Evolutionary conservation across 2,329 filamentous ascomycete species (phyloP), one percentile per base, ranked within the genome.

Genomic region (Aplosporella prunicola): DNA sequence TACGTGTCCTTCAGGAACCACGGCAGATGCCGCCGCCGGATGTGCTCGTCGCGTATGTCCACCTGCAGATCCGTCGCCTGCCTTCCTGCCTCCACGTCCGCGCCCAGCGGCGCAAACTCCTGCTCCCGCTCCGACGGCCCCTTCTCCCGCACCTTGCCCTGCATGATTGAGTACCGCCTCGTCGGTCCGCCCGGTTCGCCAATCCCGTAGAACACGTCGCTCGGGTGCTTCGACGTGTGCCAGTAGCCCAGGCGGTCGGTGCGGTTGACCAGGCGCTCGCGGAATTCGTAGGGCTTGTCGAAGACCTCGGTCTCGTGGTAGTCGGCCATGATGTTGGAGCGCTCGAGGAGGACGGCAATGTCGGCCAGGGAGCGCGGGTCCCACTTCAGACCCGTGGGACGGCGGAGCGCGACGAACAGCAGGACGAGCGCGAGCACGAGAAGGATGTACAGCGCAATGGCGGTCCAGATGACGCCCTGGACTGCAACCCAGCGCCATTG

Each of bases 181-280:
- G 57, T 69, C 51, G 57, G 57, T 15, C 63, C 66, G 27, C 76
- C 71, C 35, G 72, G 68, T 43, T 79, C 73, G n/a, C 84, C 86
- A 39, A 93, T 74, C 2, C 78, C 77, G 53, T 93, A 87, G 68
- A 91, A 93, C 17, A 86, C 66, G 14, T 78, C 76, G 14, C 67
- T 68, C 4, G 73, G 70, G 43, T 70, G 68, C 39, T 76, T 76
- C 13, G 78, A 76, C 17, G 78, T 76, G 41, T 74, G 75, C 85
- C 88, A 95, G 59, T 93, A 93, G 5, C 88, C 86, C n/a, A 95
- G 70, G 29, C 82, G 72, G 48, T 89, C 78, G 5, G 72, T 64
- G 45, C 75, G 74, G 43, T 69, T 74, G 50, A 67, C 72, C 33
- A 61, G 64, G 28, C 74, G 68, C 44, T 68, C 67, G 18, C 67